phyloP scores from a whole-genome alignment of 805 yeast genomes.

The Hanseniaspora singularis region DNA sequence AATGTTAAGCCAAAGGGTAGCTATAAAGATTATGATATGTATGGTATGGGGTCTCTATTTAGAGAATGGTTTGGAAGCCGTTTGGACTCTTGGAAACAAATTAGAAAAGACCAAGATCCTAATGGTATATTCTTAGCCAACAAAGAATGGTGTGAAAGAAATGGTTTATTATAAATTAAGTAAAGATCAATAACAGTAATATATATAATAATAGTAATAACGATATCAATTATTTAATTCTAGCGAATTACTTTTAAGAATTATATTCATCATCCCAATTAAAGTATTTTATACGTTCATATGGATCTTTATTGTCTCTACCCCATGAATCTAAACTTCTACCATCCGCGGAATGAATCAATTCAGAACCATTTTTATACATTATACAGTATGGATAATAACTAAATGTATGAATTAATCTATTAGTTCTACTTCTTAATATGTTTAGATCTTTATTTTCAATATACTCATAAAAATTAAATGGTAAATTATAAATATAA shows the following conservation, averaged over 20 bases:
- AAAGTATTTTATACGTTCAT: constrained; percentile 2
- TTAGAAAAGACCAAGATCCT: constrained; percentile 66
- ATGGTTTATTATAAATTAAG: constrained; percentile 36
- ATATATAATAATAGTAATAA: no score
- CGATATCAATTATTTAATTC: no score
- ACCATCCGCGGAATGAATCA: constrained; percentile 5
- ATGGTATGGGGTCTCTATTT: constrained; percentile 61
- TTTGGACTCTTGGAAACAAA: constrained; percentile 45
- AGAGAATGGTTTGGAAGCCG: constrained; percentile 71
- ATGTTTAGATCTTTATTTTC: constrained; percentile 1
- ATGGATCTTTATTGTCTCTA: constrained; percentile 10
- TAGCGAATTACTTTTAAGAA: no score
- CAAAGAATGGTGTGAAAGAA: constrained; percentile 66
- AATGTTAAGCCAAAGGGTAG: constrained; percentile 30
- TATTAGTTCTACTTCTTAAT: constrained; percentile 4
- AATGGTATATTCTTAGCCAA: constrained; percentile 68
- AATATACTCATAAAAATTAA: constrained; percentile 12
- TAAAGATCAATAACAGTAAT: not conserved
- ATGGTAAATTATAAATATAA: constrained; percentile 8
- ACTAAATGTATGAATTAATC: constrained; percentile 9
- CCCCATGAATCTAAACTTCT: constrained; percentile 15
- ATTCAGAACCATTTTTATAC: constrained; percentile 1
- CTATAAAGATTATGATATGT: constrained; percentile 55
- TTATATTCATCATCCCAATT: constrained; percentile 14
- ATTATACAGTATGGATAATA: constrained; percentile 9